Evolutionary conservation across 768 basidiomycete genomes (phyloP).

Genomic region (Daedalea quercina): DNA sequence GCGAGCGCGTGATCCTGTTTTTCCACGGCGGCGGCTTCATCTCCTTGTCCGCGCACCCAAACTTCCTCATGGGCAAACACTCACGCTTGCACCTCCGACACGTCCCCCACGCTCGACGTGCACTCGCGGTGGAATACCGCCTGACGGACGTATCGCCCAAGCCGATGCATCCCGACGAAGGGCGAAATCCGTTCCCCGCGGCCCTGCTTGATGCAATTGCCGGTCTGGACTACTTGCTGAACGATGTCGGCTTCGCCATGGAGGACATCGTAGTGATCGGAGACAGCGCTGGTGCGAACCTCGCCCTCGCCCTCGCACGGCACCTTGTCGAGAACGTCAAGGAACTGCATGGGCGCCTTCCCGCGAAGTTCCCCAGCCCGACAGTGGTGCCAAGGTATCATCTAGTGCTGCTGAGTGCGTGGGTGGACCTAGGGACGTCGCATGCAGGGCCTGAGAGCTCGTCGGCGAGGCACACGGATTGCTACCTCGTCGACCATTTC

Average conservation of each 20-base stretch:
- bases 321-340: slow-evolving; percentile 24
- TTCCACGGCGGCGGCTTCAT: slow-evolving; percentile 61
- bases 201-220: slow-evolving; percentile 21
- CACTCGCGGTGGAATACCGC: slow-evolving; percentile 42
- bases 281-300: slow-evolving; percentile 50
- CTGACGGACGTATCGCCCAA: slow-evolving; percentile 25
- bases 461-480: slow-evolving; percentile 22
- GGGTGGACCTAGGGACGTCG: slow-evolving; percentile 42
- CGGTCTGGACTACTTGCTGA: slow-evolving; percentile 43
- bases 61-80: not conserved
- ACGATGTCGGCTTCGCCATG: slow-evolving; percentile 33
- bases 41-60: not conserved
- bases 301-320: slow-evolving; percentile 33
- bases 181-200: slow-evolving; percentile 40
- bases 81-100: slow-evolving; percentile 16
- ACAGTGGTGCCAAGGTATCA: slow-evolving; percentile 15
- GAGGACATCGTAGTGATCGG: slow-evolving; percentile 40
- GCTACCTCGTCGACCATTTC: slow-evolving; percentile 11
- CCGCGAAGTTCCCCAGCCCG: slow-evolving; percentile 11
- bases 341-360: not conserved
- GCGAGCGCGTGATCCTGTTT: slow-evolving; percentile 52
- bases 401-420: slow-evolving; percentile 47
- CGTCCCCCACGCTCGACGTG: slow-evolving; percentile 20
- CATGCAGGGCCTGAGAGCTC: slow-evolving; percentile 21
- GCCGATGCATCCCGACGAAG: not conserved